These are phyloP conservation scores for Globisporangium polare DNA, from an alignment of 352 stramenopile species.

Conservation along the genomic window DNA sequence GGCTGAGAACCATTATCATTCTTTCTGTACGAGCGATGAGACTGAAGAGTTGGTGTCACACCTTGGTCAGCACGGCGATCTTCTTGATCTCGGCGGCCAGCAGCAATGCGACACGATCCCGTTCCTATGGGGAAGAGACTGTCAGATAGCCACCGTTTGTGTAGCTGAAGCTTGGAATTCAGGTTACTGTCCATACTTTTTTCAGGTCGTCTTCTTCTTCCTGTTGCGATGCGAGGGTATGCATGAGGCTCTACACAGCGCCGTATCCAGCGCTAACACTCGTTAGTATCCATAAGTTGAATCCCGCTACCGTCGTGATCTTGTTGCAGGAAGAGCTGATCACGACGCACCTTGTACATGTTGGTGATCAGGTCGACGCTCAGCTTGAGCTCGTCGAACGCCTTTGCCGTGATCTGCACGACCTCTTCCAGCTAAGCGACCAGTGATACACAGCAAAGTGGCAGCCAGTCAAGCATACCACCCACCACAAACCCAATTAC, in stretches of 20 bases:
- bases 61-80: constrained; percentile 58
- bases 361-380: constrained; percentile 84
- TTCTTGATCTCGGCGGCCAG: constrained; percentile 76
- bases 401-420: constrained; percentile 45
- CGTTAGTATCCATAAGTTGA: too few relatives aligned
- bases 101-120: constrained; percentile 41
- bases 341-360: constrained; percentile 70
- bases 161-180: not conserved
- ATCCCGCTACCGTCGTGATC: too few relatives aligned
- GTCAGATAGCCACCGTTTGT: not conserved
- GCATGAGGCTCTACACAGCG: constrained; percentile 31
- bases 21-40: not conserved
- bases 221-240: constrained; percentile 44
- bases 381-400: constrained; percentile 74
- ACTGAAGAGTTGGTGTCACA: constrained; percentile 4
- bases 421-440: constrained; percentile 52
- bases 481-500: too few relatives aligned
- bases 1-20: not conserved
- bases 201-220: constrained; percentile 60
- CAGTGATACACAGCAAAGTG: not conserved
- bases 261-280: too few relatives aligned
- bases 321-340: not conserved
- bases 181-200: constrained; percentile 14
- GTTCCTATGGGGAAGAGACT: constrained; percentile 28
- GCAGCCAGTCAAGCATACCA: too few relatives aligned